Percentiles rank a stretch among this genome's conserved stretches.
phyloP scores from a whole-genome alignment of 208 protist genomes.

The Kentomonas sorsogonicus region DNA sequence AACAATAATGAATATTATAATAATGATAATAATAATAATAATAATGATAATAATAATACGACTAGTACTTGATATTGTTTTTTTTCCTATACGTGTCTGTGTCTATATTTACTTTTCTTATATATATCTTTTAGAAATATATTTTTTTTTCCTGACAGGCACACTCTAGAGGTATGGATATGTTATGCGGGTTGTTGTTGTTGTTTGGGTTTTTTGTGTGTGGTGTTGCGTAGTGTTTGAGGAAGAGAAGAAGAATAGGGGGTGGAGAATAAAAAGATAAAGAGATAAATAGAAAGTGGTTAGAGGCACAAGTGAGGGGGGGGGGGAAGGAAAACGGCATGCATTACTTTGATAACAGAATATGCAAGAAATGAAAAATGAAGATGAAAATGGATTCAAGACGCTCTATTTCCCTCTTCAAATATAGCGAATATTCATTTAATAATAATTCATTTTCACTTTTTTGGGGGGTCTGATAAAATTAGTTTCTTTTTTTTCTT shows the following conservation, averaged over 20 bases:
- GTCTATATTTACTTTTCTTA: conserved; percentile 3
- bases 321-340: neutral
- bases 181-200: too few species aligned
- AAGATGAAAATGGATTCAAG: too few species aligned
- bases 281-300: conserved; percentile 1
- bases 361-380: neutral
- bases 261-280: neutral
- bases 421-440: too few species aligned
- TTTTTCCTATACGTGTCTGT: neutral
- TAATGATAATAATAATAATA: conserved; percentile 3
- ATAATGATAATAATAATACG: conserved; percentile 6
- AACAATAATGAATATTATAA: neutral
- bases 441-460: too few species aligned
- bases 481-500: too few species aligned
- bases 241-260: too few species aligned
- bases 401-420: too few species aligned
- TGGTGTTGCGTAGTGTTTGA: too few species aligned
- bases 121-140: conserved; percentile 9
- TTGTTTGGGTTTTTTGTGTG: too few species aligned
- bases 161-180: too few species aligned
- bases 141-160: too few species aligned
- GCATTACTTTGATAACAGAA: neutral
- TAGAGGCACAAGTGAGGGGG: neutral
- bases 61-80: conserved; percentile 1
- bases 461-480: too few species aligned